A percentile compares a stretch with the other conserved stretches of the same genome.
Conservation (phyloP, 257 asterid species). For the Jacaranda copaia region DNA sequence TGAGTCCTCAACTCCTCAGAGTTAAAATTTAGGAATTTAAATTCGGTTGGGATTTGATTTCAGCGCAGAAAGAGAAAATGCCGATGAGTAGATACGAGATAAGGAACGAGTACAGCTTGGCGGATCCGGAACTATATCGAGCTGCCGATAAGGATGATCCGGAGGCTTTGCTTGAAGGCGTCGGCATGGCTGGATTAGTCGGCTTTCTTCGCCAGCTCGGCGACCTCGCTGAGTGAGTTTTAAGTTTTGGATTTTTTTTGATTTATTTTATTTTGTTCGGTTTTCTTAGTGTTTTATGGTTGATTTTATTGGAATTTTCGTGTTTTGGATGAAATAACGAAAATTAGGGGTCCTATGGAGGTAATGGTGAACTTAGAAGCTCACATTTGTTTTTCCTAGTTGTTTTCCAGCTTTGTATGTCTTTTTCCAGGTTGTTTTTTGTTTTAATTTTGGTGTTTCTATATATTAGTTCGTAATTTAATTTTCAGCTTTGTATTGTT, state of each 20-base stretch:
- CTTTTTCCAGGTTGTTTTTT: neutral
- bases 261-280: neutral
- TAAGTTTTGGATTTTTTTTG: neutral
- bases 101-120: conserved; percentile 82
- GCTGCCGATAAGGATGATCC: conserved; percentile 99
- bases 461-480: conserved; percentile 1
- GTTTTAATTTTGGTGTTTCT: neutral
- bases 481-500: conserved; percentile 15
- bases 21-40: conserved; percentile 35
- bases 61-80: conserved; percentile 55
- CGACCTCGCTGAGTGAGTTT: conserved; percentile 91
- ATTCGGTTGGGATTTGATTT: conserved; percentile 35
- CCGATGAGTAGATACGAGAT: conserved; percentile 90
- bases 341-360: conserved; percentile 29
- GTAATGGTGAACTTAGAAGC: conserved; percentile 15
- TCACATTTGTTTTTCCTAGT: neutral
- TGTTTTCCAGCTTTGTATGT: neutral
- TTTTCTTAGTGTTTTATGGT: neutral
- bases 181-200: conserved; percentile 97
- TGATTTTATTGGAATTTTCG: conserved; percentile 17
- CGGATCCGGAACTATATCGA: conserved; percentile 90
- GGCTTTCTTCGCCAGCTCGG: conserved; percentile 99
- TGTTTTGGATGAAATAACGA: conserved; percentile 6
- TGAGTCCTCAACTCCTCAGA: conserved; percentile 32
- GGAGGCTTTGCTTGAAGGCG: conserved; percentile 95